Conservation (phyloP, 257 asterid species). For the Mitragyna speciosa region DNA sequence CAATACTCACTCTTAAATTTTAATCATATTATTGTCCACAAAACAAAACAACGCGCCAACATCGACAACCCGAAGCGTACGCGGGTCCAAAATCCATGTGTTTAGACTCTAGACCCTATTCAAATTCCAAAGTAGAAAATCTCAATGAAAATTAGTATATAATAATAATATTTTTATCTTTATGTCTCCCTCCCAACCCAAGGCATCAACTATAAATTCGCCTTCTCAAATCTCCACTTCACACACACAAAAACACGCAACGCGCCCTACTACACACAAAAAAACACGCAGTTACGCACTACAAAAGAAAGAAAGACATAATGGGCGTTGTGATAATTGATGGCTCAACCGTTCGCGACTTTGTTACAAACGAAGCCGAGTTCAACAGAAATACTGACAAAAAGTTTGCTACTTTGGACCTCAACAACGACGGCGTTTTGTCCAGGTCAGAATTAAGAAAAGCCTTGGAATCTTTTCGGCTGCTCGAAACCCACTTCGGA, state of each 20-base stretch:
- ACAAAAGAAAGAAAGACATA: not conserved
- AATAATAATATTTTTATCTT: too few relatives aligned
- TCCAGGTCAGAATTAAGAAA: constrained; percentile 81
- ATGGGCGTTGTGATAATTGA: constrained; percentile 85
- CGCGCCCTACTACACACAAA: not conserved
- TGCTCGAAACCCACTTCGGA: constrained; percentile 78
- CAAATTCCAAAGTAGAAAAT: not conserved
- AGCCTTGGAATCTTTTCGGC: constrained; percentile 72
- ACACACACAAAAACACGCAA: not conserved
- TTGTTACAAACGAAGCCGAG: constrained; percentile 57
- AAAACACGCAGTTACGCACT: not conserved
- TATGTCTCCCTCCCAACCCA: too few relatives aligned
- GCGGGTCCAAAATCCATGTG: not conserved
- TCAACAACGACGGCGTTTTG: constrained; percentile 82
- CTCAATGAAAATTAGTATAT: not conserved
- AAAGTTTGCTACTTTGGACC: constrained; percentile 58
- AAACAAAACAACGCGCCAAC: constrained; percentile 1
- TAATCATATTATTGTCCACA: too few relatives aligned
- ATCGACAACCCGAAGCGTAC: not conserved
- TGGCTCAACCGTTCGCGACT: constrained; percentile 63
- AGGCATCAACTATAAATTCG: not conserved
- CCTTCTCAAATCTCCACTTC: not conserved
- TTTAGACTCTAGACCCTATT: not conserved
- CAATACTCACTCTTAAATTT: too few relatives aligned
- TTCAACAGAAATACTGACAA: constrained; percentile 58